Evolutionary conservation across 768 basidiomycete species (phyloP).

Genomic region (Tylopilus plumbeoviolaceoides): DNA sequence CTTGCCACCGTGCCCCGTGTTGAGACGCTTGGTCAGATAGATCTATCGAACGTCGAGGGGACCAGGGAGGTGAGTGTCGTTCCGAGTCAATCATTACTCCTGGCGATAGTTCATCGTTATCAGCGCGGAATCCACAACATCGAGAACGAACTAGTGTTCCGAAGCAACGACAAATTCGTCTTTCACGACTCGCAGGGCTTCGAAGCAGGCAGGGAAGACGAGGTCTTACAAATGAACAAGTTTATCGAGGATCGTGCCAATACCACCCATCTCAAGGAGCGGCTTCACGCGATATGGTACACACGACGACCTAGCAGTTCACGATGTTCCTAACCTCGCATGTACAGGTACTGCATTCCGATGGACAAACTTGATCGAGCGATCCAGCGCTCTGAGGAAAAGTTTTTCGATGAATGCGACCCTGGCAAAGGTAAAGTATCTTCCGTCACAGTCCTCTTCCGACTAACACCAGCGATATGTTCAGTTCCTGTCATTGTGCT

Average conservation of each 20-base stretch:
- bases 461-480: neutral
- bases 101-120: neutral
- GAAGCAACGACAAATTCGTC: neutral
- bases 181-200: constrained; percentile 4
- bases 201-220: constrained; percentile 2
- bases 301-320: neutral
- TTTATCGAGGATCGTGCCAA: constrained; percentile 1
- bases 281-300: constrained; percentile 6
- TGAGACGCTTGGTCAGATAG: neutral
- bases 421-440: neutral
- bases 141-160: neutral
- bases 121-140: neutral
- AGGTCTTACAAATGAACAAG: constrained; percentile 2
- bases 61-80: neutral
- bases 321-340: neutral
- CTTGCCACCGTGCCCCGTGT: no score
- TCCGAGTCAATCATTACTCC: neutral
- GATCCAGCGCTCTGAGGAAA: neutral
- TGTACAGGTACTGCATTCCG: constrained; percentile 1
- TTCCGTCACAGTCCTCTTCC: neutral
- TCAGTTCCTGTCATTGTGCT: constrained; percentile 8
- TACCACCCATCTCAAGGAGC: neutral
- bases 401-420: constrained; percentile 2
- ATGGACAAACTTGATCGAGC: constrained; percentile 5
- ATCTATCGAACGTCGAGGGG: neutral